Conservation (phyloP, 1,284 basidiomycete genomes). For the Cystobasidium pallidum region DNA sequence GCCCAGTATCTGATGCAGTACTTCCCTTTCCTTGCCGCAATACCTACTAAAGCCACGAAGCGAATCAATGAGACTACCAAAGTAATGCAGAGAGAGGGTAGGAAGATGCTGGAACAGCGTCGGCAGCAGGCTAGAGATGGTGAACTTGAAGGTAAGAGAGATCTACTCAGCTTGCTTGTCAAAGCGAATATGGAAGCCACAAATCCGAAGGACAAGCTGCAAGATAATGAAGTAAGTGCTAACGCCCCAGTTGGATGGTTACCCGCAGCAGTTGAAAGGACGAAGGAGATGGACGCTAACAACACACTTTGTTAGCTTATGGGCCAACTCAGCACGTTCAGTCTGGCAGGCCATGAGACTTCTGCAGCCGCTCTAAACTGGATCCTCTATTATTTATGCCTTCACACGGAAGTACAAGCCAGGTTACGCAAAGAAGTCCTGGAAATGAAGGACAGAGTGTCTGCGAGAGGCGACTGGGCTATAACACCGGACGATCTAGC, state of each 20-base stretch:
- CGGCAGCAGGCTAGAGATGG: slow-evolving; percentile 15
- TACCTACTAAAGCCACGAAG: slow-evolving; percentile 3
- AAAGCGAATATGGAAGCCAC: slow-evolving; percentile 40
- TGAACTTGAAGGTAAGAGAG: slow-evolving; percentile 39
- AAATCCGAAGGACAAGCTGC: slow-evolving; percentile 26
- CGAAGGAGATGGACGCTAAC: too few species aligned
- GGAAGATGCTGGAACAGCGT: slow-evolving; percentile 21
- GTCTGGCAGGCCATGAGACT: slow-evolving; percentile 35
- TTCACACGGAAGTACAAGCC: slow-evolving; percentile 6
- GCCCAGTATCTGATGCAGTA: not conserved
- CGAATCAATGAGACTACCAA: not conserved
- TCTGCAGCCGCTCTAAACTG: slow-evolving; percentile 18
- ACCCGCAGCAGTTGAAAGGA: too few species aligned
- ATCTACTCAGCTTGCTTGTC: slow-evolving; percentile 40
- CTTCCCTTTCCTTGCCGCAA: slow-evolving; percentile 16
- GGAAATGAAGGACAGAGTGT: not conserved
- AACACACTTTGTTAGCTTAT: slow-evolving; percentile 2
- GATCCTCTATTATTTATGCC: slow-evolving; percentile 21
- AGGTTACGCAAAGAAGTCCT: slow-evolving; percentile 28
- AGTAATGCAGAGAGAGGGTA: slow-evolving; percentile 26
- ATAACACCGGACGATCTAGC: slow-evolving; percentile 28
- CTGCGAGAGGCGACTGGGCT: not conserved
- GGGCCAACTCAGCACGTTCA: slow-evolving; percentile 34
- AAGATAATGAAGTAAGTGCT: slow-evolving; percentile 36
- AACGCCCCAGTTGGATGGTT: too few species aligned